These are phyloP conservation scores for Umbilicus rupestris DNA, from an alignment of 164 flowering plant genomes.

Conservation along the genomic window DNA sequence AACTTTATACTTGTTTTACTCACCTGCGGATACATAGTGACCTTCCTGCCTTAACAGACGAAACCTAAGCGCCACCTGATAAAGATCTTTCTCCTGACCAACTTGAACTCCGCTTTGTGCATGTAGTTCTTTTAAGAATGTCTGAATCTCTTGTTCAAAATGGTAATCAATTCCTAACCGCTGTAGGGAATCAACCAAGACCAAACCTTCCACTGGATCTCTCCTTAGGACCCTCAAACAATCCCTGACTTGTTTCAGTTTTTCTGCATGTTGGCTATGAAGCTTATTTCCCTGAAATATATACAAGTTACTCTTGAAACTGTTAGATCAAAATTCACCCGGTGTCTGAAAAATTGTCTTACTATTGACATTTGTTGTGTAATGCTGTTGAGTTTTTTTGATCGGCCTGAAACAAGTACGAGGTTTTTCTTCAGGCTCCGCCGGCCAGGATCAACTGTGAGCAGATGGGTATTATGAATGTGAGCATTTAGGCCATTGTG, in stretches of 20 bases:
- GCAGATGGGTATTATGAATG: too few relatives aligned
- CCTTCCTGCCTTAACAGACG: slow-evolving; percentile 6
- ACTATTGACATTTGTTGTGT: too few relatives aligned
- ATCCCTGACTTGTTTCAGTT: slow-evolving; percentile 10
- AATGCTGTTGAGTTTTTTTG: too few relatives aligned
- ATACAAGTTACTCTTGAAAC: too few relatives aligned
- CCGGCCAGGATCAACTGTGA: too few relatives aligned
- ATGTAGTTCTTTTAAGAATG: not conserved
- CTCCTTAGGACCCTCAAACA: slow-evolving; percentile 2
- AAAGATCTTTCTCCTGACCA: not conserved
- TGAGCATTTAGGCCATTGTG: too few relatives aligned
- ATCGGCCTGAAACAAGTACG: too few relatives aligned
- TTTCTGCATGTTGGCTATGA: slow-evolving; percentile 5
- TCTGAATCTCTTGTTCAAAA: slow-evolving; percentile 15
- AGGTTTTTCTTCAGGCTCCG: too few relatives aligned
- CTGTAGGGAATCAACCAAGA: slow-evolving; percentile 22
- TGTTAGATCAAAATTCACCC: too few relatives aligned
- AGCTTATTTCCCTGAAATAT: too few relatives aligned
- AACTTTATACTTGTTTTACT: not conserved
- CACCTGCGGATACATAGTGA: slow-evolving; percentile 1
- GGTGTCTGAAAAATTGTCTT: too few relatives aligned
- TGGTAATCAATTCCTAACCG: slow-evolving; percentile 23
- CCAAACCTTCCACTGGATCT: slow-evolving; percentile 12
- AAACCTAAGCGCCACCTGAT: slow-evolving; percentile 5
- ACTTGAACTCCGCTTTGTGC: not conserved